A percentile compares a stretch with the other conserved stretches of the same genome.
These are phyloP conservation scores for Sphaerosporella brunnea DNA, from an alignment of 495 filamentous ascomycete genomes.

Conservation along the genomic window DNA sequence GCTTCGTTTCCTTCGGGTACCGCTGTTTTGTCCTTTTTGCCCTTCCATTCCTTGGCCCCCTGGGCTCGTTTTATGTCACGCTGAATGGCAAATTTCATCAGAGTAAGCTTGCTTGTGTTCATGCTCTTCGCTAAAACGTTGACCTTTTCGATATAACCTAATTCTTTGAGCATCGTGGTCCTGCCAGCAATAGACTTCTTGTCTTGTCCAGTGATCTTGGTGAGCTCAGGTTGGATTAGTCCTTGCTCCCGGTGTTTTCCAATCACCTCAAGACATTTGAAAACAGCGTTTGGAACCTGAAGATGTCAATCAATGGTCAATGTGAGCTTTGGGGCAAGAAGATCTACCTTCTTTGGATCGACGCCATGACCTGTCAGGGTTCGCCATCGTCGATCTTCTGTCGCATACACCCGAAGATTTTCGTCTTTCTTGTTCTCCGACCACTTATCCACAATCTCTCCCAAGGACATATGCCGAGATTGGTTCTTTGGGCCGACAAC, in stretches of 20 bases:
- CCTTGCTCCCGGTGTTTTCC: conserved; percentile 51
- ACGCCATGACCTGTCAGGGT: conserved; percentile 63
- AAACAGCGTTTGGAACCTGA: conserved; percentile 30
- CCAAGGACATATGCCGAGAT: conserved; percentile 15
- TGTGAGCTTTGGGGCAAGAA: not conserved
- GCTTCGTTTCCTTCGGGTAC: conserved; percentile 13
- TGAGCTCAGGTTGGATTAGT: conserved; percentile 64
- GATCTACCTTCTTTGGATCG: conserved; percentile 44
- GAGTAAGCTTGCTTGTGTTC: conserved; percentile 50
- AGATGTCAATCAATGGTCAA: conserved; percentile 1
- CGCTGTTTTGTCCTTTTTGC: conserved; percentile 7
- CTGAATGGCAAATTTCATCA: conserved; percentile 39
- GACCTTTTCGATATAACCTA: conserved; percentile 75
- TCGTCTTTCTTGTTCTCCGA: conserved; percentile 11
- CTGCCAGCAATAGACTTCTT: conserved; percentile 72
- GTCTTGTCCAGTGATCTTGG: conserved; percentile 60
- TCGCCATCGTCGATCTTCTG: conserved; percentile 52
- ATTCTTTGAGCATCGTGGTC: conserved; percentile 52
- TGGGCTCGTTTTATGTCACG: conserved; percentile 19
- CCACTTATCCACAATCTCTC: conserved; percentile 24
- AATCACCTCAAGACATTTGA: conserved; percentile 61
- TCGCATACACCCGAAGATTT: conserved; percentile 35
- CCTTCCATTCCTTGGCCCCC: conserved; percentile 15
- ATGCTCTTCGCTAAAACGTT: conserved; percentile 43
- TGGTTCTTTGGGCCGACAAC: conserved; percentile 22